These are phyloP conservation scores for Monosporascus sp. DNA, from an alignment of 2,329 filamentous ascomycete genomes.

Conservation along the genomic window DNA sequence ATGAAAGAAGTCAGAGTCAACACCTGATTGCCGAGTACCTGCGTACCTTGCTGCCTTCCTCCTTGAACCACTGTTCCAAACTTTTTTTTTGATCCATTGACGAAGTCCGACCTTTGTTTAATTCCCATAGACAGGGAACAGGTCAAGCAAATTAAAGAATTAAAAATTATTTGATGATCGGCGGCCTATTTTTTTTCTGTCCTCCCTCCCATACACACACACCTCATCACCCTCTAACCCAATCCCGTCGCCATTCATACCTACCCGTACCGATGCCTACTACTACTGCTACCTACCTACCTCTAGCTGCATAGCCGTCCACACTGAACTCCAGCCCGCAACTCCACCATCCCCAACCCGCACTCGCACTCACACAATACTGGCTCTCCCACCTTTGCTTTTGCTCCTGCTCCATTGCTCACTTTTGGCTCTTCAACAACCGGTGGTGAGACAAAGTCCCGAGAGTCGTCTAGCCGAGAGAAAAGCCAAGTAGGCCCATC, in stretches of 20 bases:
- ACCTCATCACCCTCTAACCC: neutral
- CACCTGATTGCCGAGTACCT: neutral
- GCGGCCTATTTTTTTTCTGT: neutral
- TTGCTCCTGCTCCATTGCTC: constrained; percentile 1
- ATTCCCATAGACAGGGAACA: neutral
- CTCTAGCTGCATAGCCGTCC: neutral
- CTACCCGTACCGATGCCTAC: neutral
- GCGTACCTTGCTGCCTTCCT: neutral
- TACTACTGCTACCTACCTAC: constrained; percentile 11
- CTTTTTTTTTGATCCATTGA: neutral
- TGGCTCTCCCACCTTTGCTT: constrained; percentile 3
- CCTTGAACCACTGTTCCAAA: neutral
- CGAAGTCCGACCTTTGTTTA: neutral
- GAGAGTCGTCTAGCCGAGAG: neutral
- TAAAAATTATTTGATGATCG: neutral
- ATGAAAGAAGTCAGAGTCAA: neutral
- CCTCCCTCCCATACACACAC: neutral
- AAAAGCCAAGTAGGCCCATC: constrained; percentile 6
- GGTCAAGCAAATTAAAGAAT: neutral
- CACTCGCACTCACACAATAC: constrained; percentile 1
- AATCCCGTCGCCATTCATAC: neutral
- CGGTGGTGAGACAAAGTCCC: constrained; percentile 19
- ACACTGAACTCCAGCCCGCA: neutral
- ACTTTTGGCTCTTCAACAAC: constrained; percentile 10
- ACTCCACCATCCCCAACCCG: neutral